Evolutionary conservation across 2,329 filamentous ascomycete species (phyloP), one percentile per base, ranked within the genome.

Genomic region (Neonectria hederae): DNA sequence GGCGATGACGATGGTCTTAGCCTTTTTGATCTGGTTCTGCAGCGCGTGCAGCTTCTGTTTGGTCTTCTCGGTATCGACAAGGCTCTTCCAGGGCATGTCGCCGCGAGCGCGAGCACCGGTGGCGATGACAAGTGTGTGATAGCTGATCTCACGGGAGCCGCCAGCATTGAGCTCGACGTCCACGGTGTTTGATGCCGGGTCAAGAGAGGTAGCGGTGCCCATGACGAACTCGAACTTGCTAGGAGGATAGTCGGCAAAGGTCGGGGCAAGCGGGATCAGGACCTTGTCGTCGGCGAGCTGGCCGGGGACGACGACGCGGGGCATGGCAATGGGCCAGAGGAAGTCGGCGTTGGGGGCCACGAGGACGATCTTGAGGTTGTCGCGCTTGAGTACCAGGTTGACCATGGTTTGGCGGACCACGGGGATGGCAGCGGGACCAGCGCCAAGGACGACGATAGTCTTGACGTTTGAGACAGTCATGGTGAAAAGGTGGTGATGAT

Each of bases 51-150:
- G 69, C 21, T 74, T 75, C 0, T 75, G 72, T 57, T 79, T 80
- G 28, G 83, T 84, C 59, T 79, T 71, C 58, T 82, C 77, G 0
- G 81, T 81, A 2, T 80, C 79, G 5, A 74, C 79, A 10, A 83
- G 66, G 21, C 74, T 75, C 74, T 87, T 88, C 75, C 83, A 88
- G 0, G 86, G 85, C 75, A 84, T 78, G 63, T 73, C 75, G 5
- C 78, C 80, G 22, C 71, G 76, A 32, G 80, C 78, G 28, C 77
- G 76, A 3, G 83, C 76, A 8, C 87, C 87, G 2, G 87, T 89
- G 10, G 86, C 85, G 46, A 89, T 76, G 64, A 89, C 72, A 13
- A 89, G 77, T 22, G 81, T 81, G 67, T 87, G 81, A 70, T 89
- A 89, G 21, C 65, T 63, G 59, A 87, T 71, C 11, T 75, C 75